Percentiles rank a stretch among this genome's conserved stretches.
phyloP scores from a whole-genome alignment of 495 filamentous ascomycete genomes.

The Neurospora tetraspora region DNA sequence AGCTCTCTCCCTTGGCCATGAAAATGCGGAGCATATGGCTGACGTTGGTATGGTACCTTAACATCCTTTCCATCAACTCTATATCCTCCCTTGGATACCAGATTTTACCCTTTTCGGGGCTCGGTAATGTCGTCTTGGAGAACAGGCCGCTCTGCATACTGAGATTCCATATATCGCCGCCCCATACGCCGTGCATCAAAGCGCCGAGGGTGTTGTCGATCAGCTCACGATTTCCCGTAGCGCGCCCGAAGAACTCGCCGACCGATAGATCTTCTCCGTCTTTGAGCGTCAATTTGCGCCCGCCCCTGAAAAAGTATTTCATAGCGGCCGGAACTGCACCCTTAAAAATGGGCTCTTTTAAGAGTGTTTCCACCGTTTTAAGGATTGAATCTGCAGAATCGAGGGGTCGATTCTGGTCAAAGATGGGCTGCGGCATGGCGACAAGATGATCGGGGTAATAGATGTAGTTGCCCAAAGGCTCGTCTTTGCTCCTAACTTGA shows the following conservation, averaged over 20 bases:
- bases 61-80: neutral
- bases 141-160: slow-evolving; percentile 49
- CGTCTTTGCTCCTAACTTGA: slow-evolving; percentile 33
- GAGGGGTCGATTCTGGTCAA: neutral
- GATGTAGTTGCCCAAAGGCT: slow-evolving; percentile 59
- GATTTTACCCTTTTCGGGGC: neutral
- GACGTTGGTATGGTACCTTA: neutral
- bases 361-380: slow-evolving; percentile 27
- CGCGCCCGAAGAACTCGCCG: slow-evolving; percentile 52
- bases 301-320: slow-evolving; percentile 13
- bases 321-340: slow-evolving; percentile 35
- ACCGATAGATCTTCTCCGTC: slow-evolving; percentile 56
- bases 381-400: neutral
- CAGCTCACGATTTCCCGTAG: slow-evolving; percentile 40
- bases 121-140: neutral
- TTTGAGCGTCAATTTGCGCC: neutral
- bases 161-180: slow-evolving; percentile 77
- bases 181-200: slow-evolving; percentile 83
- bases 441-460: slow-evolving; percentile 91
- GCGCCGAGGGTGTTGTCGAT: slow-evolving; percentile 72
- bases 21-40: neutral
- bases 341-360: slow-evolving; percentile 56
- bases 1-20: neutral
- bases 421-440: slow-evolving; percentile 19
- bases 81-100: neutral